Conservation (phyloP, 352 stramenopile genomes). For the Pythium aristosporum region DNA sequence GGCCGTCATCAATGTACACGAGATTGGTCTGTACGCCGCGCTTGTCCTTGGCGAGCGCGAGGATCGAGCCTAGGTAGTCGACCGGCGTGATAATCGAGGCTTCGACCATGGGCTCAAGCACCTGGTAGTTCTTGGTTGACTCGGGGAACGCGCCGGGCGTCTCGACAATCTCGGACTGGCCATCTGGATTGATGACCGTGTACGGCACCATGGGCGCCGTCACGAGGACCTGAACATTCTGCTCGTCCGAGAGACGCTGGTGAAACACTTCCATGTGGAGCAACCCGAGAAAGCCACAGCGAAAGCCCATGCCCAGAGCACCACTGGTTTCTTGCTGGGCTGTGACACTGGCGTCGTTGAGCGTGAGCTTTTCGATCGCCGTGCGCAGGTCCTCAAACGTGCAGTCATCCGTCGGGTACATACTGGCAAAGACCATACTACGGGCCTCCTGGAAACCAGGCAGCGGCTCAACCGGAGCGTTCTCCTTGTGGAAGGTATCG, state of each 20-base stretch:
- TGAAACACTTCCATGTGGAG: constrained; percentile 99
- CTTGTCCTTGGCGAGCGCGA: constrained; percentile 93
- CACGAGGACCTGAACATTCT: constrained; percentile 96
- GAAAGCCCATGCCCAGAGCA: constrained; percentile 94
- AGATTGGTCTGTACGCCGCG: constrained; percentile 91
- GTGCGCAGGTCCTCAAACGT: constrained; percentile 96
- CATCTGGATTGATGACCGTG: constrained; percentile 74
- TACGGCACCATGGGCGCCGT: constrained; percentile 99
- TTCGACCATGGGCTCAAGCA: constrained; percentile 96
- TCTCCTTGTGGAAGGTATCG: constrained; percentile 81
- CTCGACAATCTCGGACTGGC: constrained; percentile 47
- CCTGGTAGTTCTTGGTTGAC: constrained; percentile 85
- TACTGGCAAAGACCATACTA: constrained; percentile 98
- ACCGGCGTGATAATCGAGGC: constrained; percentile 95
- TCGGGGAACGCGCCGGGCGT: constrained; percentile 76
- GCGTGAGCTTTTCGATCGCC: constrained; percentile 94
- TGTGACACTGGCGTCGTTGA: constrained; percentile 97
- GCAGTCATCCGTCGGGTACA: constrained; percentile 96
- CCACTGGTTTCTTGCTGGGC: constrained; percentile 95
- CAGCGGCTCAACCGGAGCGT: constrained; percentile 56
- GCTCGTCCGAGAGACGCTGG: constrained; percentile 97
- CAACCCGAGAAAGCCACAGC: constrained; percentile 97
- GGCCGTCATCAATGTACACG: constrained; percentile 94
- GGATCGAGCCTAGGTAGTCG: constrained; percentile 94
- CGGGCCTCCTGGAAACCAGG: constrained; percentile 81